Evolutionary conservation across 164 flowering plant species (phyloP).

Genomic region (Chimonanthus salicifolius): DNA sequence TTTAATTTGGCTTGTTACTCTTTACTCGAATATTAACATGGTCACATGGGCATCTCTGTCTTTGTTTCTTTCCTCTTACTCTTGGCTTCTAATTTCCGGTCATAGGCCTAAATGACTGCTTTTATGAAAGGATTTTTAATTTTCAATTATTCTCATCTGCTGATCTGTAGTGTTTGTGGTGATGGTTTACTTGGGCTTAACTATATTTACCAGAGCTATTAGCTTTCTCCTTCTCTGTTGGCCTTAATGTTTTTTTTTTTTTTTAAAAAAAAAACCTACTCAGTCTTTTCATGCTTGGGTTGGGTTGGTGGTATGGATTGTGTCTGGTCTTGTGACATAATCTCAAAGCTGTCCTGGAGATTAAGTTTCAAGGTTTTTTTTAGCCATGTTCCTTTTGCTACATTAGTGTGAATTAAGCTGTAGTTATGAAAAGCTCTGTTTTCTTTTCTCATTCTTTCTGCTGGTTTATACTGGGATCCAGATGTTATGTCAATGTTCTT

Average conservation of each 20-base stretch:
- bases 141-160: neutral
- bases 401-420: neutral
- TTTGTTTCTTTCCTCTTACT: neutral
- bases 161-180: neutral
- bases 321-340: neutral
- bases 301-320: neutral
- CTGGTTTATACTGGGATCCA: neutral
- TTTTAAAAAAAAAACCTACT: too few species aligned
- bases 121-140: neutral
- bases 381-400: neutral
- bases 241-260: neutral
- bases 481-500: too few species aligned
- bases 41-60: neutral
- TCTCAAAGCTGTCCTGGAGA: neutral
- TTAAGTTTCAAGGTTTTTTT: too few species aligned
- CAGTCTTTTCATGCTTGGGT: neutral
- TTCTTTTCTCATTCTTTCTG: neutral
- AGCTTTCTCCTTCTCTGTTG: neutral
- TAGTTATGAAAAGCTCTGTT: neutral
- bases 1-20: neutral
- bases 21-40: neutral
- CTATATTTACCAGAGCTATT: neutral
- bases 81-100: neutral
- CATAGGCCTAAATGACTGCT: neutral
- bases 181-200: neutral